Evolutionary conservation across 129 eudicot genomes (phyloP), one percentile per base, ranked within the genome.

Genomic region (Escallonia herrerae): DNA sequence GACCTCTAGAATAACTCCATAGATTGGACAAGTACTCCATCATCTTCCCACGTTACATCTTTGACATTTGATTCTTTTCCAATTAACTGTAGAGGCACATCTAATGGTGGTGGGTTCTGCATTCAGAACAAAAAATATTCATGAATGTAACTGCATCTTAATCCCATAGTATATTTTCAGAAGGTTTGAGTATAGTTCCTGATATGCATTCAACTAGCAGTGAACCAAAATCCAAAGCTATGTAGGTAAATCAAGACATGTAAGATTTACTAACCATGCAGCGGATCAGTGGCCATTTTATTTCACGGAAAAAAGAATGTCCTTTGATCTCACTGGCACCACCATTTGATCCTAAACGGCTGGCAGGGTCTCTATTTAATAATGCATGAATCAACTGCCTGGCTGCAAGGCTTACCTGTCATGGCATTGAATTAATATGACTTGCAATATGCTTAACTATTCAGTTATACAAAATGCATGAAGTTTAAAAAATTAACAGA

Each of bases 221-320:
- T 22, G 33, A 22, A n/a, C n/a, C n/a, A 49, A 49, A 6, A 49
- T 49, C 12, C 53, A 49, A 49, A 3, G 53, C 53, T 49, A 49
- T 49, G 2, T 49, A 49, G 3, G 12, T 5, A 49, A 7, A 49
- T 11, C 22, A 14, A 33, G 4, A 64, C 15, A 75, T 56, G 43
- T 15, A 63, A 60, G 58, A 65, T 42, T 45, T 22, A 64, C 7
- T 85, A 49, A 93, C 99, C 99, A 86, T 93, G 89, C 90, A 79
- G 41, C 96, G 96, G 22, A 93, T 93, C 45, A 93, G 83, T 65
- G 99, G 96, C 99, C 99, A 93, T 53, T 83, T 86, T 64, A 93
- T 89, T 53, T 79, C 99, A 10, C 83, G 90, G 72, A 93, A 93
- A 72, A 93, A 93, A 7, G 96, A 76, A 56, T 93, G 96, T 53